Evolutionary conservation across 108 stramenopile genomes (phyloP), one percentile per base, ranked within the genome.

Genomic region (Skeletonema potamos): DNA sequence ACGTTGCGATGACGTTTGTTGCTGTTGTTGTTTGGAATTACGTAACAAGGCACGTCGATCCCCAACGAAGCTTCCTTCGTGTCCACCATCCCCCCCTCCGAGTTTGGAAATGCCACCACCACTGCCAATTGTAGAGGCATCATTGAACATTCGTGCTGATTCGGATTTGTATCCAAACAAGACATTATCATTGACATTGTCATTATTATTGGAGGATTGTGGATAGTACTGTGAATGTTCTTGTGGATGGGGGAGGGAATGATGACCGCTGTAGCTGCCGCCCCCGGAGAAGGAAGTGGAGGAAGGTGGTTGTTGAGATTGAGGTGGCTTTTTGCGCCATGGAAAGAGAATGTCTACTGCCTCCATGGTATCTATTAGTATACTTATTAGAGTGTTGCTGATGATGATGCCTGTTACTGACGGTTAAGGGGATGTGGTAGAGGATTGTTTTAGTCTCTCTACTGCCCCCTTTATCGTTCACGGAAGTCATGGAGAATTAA

Each of bases 261-360:
- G 30, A 48, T 74, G 30, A n/a, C n/a, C 10, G 18, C 62, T 63
- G 41, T 43, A 39, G 39, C 48, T 22, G 0, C 65, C 27, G 34
- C 13, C 29, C 54, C 11, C 8, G 20, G 27, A 7, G 55, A 32
- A 12, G 60, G 6, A 6, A 18, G 15, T 15, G 48, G 48, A 20
- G 70, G 2, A 37, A 13, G n/a, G n/a, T 17, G 8, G 13, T 8
- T 27, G 39, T 13, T 48, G 20, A 2, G 34, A 27, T 30, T 59
- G 63, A 32, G 15, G 72, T 4, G 54, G 33, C 4, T n/a, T 54
- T 28, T 39, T 64, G 18, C 73, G 73, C 73, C 73, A 74, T 17
- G 73, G 73, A 39, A 74, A 74, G 58, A 74, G 73, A 37, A 72
- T 72, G 62, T 72, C 72, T 54, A 72, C 63, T 27, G 57, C 20